Evolutionary conservation across 2,329 filamentous ascomycete species (phyloP), one percentile per base, ranked within the genome.

Genomic region (Domatiomyces globalis): DNA sequence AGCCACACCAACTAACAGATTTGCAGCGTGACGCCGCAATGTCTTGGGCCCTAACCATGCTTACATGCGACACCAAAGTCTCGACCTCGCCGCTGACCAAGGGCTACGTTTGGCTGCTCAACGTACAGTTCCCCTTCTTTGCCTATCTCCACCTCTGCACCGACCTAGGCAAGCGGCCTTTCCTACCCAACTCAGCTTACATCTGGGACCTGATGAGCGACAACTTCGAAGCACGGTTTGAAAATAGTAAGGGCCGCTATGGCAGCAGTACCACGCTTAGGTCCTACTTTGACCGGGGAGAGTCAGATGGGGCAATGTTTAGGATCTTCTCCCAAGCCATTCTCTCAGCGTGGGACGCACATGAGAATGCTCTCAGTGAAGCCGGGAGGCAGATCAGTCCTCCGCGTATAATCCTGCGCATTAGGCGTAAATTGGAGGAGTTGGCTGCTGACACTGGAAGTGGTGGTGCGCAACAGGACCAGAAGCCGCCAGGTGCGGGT

Each of bases 111-210:
- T 77, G 74, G 75, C 54, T 71, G 1, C 49, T 65, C 1, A 61
- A 67, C 4, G 62, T 67, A 20, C 60, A 76, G 56, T 75, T 77
- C 51, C 75, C 74, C 0, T 70, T 75, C 44, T 68, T 69, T 0
- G 73, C 71, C 1, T 76, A 75, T 54, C 62, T 75, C 9, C 67
- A 74, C 44, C 55, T 75, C 5, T 54, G 69, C 0, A 66, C 74
- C 53, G 67, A 73, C 25, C 51, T 77, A 33, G 64, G 60, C 43
- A 62, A 54, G 29, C 63, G 67, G 8, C 72, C 73, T 12, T 45
- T 58, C 5, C 55, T 60, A 4, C 49, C 59, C 2, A 60, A 69
- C 2, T 67, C 71, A 0, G 53, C 62, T 10, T 48, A 57, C 4
- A 65, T 66, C 4, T 78, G 75, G 74, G 56, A 67, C 6, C 50